Evolutionary conservation across 768 basidiomycete genomes (phyloP), one percentile per base, ranked within the genome.

Genomic region (Hypsizygus marmoreus): DNA sequence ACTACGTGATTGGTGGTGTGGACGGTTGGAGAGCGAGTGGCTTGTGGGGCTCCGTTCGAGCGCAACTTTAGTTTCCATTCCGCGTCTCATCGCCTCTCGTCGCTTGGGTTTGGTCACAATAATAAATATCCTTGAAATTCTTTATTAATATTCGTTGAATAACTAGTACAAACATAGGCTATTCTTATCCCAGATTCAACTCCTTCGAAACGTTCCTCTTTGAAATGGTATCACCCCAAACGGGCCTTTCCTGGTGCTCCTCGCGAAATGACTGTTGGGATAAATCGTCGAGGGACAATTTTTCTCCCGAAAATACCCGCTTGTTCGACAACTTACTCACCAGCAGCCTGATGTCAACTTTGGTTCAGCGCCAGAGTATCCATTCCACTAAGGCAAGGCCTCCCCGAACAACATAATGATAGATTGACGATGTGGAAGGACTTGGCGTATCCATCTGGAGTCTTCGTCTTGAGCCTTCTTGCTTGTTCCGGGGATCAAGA

Each of bases 1-100:
- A 26, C 16, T 41, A 42, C 29, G 40, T 49, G 14, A 35, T 36
- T 2, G 47, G 40, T 12, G 47, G 47, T 3, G 17, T 49, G 6
- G 14, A 36, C 10, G 40, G 32, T 8, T 23, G 26, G 24, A 42
- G 36, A 20, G 32, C 34, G 14, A 42, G 20, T 20, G 47, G 47
- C 16, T 22, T 42, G 24, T 49, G 47, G 47, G 30, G 22, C 19
- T 35, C 28, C 17, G 20, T 23, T 5, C 26, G 40, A 16, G 31
- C 47, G 11, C 47, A 42, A 5, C 40, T 49, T 8, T 47, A 34
- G 41, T 25, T 7, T 29, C 19, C n/a, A 13, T 19, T 9, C 19
- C 37, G 31, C 4, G 17, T n/a, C 4, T 35, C 34, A 20, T 35
- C 34, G 22, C 13, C 6, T 16, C 34, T 35, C 9, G 22, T n/a